Percentiles rank a stretch among this genome's conserved stretches.
Evolutionary conservation across 306 rosid species (phyloP).

Genomic region (Leucaena leucocephala): DNA sequence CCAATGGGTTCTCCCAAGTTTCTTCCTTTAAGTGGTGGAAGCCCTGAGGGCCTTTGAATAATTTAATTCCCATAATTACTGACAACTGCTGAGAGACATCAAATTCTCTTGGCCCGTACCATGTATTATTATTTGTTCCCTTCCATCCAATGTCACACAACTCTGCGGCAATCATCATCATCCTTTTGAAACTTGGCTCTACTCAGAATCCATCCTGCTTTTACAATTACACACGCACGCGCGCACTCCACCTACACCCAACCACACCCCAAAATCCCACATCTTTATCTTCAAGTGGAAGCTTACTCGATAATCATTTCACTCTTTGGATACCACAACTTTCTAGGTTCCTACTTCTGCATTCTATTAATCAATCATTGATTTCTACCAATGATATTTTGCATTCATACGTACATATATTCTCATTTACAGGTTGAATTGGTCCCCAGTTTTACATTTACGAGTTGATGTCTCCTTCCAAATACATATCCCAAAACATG

Average conservation of each 20-base stretch:
- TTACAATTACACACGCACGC: background rate
- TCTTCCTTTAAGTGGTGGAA: too few species aligned
- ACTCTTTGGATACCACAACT: background rate
- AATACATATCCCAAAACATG: background rate
- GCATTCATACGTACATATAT: background rate
- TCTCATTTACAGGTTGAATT: background rate
- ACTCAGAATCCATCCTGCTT: background rate
- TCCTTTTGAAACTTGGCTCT: conserved; percentile 9
- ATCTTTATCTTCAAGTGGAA: background rate
- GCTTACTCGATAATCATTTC: conserved; percentile 8
- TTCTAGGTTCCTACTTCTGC: background rate
- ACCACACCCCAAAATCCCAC: too few species aligned
- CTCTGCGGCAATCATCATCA: conserved; percentile 29
- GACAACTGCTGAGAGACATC: background rate
- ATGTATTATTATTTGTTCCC: background rate
- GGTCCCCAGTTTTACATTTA: background rate
- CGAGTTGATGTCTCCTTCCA: background rate
- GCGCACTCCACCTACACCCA: background rate
- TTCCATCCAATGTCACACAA: conserved; percentile 16
- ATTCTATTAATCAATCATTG: background rate
- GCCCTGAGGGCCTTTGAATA: too few species aligned
- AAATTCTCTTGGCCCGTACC: background rate
- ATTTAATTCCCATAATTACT: background rate
- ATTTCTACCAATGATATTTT: background rate
- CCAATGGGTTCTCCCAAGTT: too few species aligned